These are phyloP conservation scores for Sclerotinia sclerotiorum DNA, from an alignment of 2,329 filamentous ascomycete species.

Conservation along the genomic window DNA sequence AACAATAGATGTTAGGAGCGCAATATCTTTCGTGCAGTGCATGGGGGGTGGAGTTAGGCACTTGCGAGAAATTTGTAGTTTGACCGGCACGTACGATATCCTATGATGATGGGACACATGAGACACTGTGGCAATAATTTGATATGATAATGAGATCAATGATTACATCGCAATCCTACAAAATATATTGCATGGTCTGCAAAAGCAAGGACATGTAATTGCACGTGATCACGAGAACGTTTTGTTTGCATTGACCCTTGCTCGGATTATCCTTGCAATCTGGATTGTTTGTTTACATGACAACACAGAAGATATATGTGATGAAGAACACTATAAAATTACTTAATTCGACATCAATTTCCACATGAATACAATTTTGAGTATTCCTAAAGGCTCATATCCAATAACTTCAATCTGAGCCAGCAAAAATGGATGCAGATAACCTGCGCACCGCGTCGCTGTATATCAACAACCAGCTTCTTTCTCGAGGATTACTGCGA, in stretches of 20 bases:
- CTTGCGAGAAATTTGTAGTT: too few relatives aligned
- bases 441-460: slow-evolving; percentile 66
- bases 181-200: neutral
- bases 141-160: too few relatives aligned
- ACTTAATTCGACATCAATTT: slow-evolving; percentile 1
- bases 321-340: slow-evolving; percentile 3
- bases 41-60: too few relatives aligned
- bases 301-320: slow-evolving; percentile 21
- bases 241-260: slow-evolving; percentile 1
- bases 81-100: too few relatives aligned
- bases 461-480: slow-evolving; percentile 71
- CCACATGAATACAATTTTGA: slow-evolving; percentile 2
- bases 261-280: slow-evolving; percentile 1
- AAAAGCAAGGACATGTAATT: neutral
- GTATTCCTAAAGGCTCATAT: neutral
- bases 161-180: neutral
- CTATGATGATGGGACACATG: too few relatives aligned
- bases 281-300: slow-evolving; percentile 23
- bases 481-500: slow-evolving; percentile 63
- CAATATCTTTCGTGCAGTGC: too few relatives aligned
- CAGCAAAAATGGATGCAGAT: slow-evolving; percentile 43
- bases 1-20: too few relatives aligned
- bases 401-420: neutral
- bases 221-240: slow-evolving; percentile 17
- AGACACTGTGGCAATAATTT: too few relatives aligned